phyloP scores from a whole-genome alignment of 2,329 filamentous ascomycete species.

The Epichloe brachyelytri region DNA sequence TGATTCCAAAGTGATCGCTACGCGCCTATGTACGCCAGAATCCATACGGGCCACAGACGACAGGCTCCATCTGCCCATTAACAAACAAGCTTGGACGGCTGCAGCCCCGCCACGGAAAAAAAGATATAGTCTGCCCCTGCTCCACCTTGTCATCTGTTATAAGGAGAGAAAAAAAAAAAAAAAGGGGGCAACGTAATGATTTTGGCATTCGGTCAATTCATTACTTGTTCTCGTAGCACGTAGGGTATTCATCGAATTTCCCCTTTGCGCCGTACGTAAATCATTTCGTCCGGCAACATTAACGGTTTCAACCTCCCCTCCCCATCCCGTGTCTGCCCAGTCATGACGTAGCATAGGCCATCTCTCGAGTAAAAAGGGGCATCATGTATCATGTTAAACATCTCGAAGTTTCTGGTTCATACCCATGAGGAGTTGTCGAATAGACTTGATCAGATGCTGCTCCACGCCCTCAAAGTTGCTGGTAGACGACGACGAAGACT shows the following conservation, averaged over 20 bases:
- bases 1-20: not conserved
- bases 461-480: constrained; percentile 27
- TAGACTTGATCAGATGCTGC: constrained; percentile 27
- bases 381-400: not conserved
- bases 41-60: not conserved
- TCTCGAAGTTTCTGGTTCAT: constrained; percentile 26
- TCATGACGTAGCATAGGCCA: too few species aligned
- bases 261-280: not conserved
- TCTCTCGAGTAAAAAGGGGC: too few species aligned
- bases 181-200: not conserved
- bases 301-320: not conserved
- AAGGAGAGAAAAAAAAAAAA: too few species aligned
- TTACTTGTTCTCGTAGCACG: not conserved
- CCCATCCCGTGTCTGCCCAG: not conserved
- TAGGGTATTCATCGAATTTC: too few species aligned
- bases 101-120: too few species aligned
- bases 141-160: too few species aligned
- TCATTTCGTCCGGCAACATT: not conserved
- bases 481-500: constrained; percentile 6
- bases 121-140: too few species aligned
- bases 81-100: too few species aligned
- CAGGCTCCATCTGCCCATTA: not conserved
- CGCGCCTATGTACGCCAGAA: not conserved
- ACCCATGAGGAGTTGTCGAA: constrained; percentile 25
- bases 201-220: not conserved